Evolutionary conservation across 2,329 filamentous ascomycete genomes (phyloP).

Genomic region (Fusarium chlamydosporum): DNA sequence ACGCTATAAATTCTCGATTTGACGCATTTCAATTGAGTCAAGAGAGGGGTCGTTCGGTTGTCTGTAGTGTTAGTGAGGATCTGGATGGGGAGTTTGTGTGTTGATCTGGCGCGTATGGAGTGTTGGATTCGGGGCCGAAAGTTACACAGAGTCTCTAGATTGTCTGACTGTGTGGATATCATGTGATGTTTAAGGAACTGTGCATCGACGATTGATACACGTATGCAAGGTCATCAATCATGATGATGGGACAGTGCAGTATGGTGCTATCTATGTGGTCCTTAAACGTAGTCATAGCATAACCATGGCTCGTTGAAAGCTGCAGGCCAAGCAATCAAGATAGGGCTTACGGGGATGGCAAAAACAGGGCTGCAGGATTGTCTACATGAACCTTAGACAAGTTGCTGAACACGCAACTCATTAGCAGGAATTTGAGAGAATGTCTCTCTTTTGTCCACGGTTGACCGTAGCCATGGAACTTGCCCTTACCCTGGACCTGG

Average conservation of each 20-base stretch:
- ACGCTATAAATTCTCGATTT: constrained; percentile 4
- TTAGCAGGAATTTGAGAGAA: neutral
- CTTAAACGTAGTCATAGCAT: neutral
- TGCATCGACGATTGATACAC: neutral
- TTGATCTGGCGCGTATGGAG: constrained; percentile 13
- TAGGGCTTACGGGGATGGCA: neutral
- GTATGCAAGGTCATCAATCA: neutral
- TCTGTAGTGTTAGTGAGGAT: constrained; percentile 5
- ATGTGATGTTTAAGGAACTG: neutral
- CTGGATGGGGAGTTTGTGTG: neutral
- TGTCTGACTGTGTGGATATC: neutral
- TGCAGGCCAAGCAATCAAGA: constrained; percentile 16
- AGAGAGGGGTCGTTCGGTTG: constrained; percentile 1
- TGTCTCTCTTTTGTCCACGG: neutral
- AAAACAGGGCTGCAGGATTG: constrained; percentile 28
- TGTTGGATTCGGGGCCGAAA: neutral
- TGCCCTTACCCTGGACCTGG: constrained; percentile 20
- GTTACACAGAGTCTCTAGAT: neutral
- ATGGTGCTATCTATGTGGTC: neutral
- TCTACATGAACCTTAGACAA: constrained; percentile 13
- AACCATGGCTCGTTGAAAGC: neutral
- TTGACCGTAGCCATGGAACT: neutral
- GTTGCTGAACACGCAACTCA: neutral
- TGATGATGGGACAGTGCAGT: neutral
- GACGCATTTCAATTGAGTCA: constrained; percentile 24